Conservation (phyloP, 2,329 filamentous ascomycete genomes). For the Monosporascus cannonballus region DNA sequence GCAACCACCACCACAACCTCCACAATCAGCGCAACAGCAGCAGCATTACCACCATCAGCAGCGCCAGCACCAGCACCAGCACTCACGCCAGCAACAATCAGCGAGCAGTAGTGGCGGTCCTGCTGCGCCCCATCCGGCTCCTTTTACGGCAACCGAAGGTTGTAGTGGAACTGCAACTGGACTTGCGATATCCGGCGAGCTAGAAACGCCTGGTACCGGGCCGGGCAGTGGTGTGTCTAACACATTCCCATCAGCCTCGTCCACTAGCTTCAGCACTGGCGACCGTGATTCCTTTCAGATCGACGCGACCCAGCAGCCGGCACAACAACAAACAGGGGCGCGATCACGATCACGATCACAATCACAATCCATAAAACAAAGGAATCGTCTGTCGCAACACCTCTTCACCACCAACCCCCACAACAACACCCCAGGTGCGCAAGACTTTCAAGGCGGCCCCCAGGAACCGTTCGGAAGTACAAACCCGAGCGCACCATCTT, state of each 20-base stretch:
- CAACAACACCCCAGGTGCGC: not conserved
- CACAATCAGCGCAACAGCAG: conserved; percentile 33
- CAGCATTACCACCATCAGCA: conserved; percentile 16
- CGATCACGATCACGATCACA: no score
- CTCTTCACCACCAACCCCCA: not conserved
- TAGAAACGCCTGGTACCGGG: conserved; percentile 2
- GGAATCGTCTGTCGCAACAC: not conserved
- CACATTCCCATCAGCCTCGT: conserved; percentile 41
- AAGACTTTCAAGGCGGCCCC: not conserved
- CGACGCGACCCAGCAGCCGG: conserved; percentile 6
- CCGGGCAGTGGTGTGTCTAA: conserved; percentile 12
- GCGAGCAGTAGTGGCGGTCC: conserved; percentile 16
- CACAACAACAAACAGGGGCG: conserved; percentile 9
- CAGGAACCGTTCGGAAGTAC: not conserved
- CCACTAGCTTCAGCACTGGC: conserved; percentile 36
- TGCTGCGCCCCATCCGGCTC: conserved; percentile 23
- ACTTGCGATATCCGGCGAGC: not conserved
- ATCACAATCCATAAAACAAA: not conserved
- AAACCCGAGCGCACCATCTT: not conserved
- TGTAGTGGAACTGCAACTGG: conserved; percentile 5
- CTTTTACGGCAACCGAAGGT: conserved; percentile 6
- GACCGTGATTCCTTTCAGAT: conserved; percentile 38
- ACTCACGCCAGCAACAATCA: conserved; percentile 15
- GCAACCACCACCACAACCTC: conserved; percentile 51
- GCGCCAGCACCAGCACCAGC: conserved; percentile 28